phyloP scores from a whole-genome alignment of 352 stramenopile genomes.

The Globisporangium lucens region DNA sequence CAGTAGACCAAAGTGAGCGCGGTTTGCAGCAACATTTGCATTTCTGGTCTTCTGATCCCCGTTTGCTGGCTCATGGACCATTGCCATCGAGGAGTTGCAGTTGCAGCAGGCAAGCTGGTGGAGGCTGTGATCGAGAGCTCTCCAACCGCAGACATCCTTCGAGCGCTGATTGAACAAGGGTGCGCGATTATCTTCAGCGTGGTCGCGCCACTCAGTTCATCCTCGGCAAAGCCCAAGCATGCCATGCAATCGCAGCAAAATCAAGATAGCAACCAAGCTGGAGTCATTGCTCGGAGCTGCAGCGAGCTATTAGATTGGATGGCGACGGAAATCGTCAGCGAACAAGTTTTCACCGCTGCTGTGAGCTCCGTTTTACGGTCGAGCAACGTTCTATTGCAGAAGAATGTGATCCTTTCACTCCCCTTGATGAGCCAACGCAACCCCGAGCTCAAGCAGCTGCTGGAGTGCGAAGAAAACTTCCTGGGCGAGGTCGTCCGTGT shows the following conservation, averaged over 20 bases:
- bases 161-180: constrained; percentile 15
- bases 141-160: constrained; percentile 4
- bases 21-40: constrained; percentile 4
- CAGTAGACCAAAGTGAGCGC: neutral
- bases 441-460: neutral
- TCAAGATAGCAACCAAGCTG: neutral
- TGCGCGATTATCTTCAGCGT: constrained; percentile 2
- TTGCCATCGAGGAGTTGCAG: neutral
- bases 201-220: neutral
- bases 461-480: constrained; percentile 6
- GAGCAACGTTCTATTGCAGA: constrained; percentile 18
- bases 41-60: constrained; percentile 13
- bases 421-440: constrained; percentile 1
- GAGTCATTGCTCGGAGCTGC: neutral
- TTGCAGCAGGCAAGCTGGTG: constrained; percentile 5
- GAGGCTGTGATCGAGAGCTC: constrained; percentile 7
- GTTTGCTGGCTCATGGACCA: constrained; percentile 17
- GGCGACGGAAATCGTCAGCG: neutral
- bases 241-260: neutral
- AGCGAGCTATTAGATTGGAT: constrained; percentile 9
- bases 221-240: neutral
- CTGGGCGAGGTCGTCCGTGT: constrained; percentile 6
- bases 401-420: constrained; percentile 14
- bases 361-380: constrained; percentile 10
- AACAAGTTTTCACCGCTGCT: constrained; percentile 1